phyloP scores from a whole-genome alignment of 2,329 filamentous ascomycete species.

The Alternaria rosae region DNA sequence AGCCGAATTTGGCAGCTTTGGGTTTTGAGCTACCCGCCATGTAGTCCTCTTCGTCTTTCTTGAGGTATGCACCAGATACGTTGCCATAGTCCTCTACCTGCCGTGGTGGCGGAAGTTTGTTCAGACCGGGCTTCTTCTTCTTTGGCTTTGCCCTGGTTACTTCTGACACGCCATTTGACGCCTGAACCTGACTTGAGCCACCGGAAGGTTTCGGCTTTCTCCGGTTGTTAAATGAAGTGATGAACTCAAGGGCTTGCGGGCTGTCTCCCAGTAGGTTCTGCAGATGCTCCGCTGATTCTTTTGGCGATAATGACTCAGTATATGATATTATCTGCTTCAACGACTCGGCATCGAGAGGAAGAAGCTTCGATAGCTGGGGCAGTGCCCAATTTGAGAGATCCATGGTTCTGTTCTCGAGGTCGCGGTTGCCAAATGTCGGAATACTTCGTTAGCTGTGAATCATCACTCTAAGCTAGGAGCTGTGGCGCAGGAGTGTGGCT shows the following conservation, averaged over 20 bases:
- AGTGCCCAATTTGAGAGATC: conserved; percentile 64
- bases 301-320: conserved; percentile 75
- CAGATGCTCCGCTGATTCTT: conserved; percentile 82
- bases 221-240: conserved; percentile 76
- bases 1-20: conserved; percentile 54
- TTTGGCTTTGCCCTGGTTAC: conserved; percentile 46
- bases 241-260: conserved; percentile 75
- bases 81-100: conserved; percentile 68
- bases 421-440: conserved; percentile 5
- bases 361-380: conserved; percentile 76
- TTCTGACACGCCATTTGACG: conserved; percentile 33
- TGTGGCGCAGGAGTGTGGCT: conserved; percentile 25
- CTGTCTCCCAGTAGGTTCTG: conserved; percentile 88
- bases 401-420: conserved; percentile 34
- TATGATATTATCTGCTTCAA: conserved; percentile 86
- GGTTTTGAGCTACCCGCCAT: conserved; percentile 59
- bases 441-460: conserved; percentile 22
- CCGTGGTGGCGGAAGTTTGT: conserved; percentile 52
- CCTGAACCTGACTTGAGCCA: conserved; percentile 19
- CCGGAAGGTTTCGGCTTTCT: conserved; percentile 50
- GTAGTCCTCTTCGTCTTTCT: conserved; percentile 78
- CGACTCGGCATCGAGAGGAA: conserved; percentile 85
- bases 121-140: conserved; percentile 53
- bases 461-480: conserved; percentile 23
- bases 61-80: conserved; percentile 74